Percentiles rank a stretch among this genome's conserved stretches.
These are phyloP conservation scores for Seiridium cupressi DNA, from an alignment of 2,329 filamentous ascomycete species.

Conservation along the genomic window DNA sequence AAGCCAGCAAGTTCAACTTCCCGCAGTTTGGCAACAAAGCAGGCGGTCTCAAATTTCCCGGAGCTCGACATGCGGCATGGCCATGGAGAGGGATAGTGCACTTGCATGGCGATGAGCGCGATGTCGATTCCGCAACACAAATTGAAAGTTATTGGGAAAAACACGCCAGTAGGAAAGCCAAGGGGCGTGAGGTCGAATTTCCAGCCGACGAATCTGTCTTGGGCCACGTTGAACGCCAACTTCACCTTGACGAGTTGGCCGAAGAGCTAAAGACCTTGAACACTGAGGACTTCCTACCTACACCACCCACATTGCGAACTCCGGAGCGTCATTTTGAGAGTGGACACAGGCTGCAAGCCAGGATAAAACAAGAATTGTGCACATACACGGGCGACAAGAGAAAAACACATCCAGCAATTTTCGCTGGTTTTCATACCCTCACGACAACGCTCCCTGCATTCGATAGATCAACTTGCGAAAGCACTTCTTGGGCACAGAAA, in stretches of 20 bases:
- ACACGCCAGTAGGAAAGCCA: conserved; percentile 42
- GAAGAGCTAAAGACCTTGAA: conserved; percentile 32
- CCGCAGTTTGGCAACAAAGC: conserved; percentile 45
- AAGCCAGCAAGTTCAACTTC: conserved; percentile 27
- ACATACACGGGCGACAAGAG: conserved; percentile 18
- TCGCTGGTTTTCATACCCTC: conserved; percentile 59
- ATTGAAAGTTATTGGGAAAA: not conserved
- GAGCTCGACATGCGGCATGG: conserved; percentile 68
- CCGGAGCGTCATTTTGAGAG: conserved; percentile 58
- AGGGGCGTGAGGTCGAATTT: conserved; percentile 44
- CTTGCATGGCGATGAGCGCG: conserved; percentile 47
- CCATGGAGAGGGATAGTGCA: conserved; percentile 65
- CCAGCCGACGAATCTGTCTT: conserved; percentile 42
- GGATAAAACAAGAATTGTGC: conserved; percentile 45
- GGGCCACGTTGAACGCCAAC: conserved; percentile 27
- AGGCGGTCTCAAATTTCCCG: conserved; percentile 58
- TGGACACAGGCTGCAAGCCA: conserved; percentile 49
- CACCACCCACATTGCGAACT: conserved; percentile 49
- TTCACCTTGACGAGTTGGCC: conserved; percentile 35
- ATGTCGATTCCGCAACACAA: not conserved
- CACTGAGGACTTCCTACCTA: conserved; percentile 39
- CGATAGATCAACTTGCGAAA: conserved; percentile 75
- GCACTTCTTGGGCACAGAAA: conserved; percentile 74
- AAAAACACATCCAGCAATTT: conserved; percentile 56
- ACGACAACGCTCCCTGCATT: conserved; percentile 69